phyloP scores from a whole-genome alignment of 352 stramenopile species.

The Pythium periplocum region DNA sequence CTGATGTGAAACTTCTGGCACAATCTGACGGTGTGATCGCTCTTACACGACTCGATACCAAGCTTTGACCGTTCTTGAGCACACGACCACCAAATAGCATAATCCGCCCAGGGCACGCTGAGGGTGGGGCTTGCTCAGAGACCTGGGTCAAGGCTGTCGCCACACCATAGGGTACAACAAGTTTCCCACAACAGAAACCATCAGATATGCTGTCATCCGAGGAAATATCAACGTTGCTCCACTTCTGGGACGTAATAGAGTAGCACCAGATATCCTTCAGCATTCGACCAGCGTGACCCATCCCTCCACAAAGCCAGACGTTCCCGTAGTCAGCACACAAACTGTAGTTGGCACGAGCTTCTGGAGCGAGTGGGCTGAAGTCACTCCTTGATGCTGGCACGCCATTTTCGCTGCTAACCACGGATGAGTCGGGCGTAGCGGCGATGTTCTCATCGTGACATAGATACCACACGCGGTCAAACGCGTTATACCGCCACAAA shows the following conservation, averaged over 20 bases:
- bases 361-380: constrained; percentile 41
- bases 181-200: constrained; percentile 32
- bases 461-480: constrained; percentile 83
- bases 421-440: constrained; percentile 15
- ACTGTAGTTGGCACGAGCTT: constrained; percentile 56
- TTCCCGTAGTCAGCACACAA: constrained; percentile 76
- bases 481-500: constrained; percentile 85
- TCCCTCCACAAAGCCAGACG: constrained; percentile 76
- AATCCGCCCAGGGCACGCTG: constrained; percentile 17
- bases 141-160: constrained; percentile 41
- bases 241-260: constrained; percentile 59
- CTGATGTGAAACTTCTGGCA: constrained; percentile 32
- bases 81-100: constrained; percentile 40
- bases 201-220: constrained; percentile 30
- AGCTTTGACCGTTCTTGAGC: constrained; percentile 19
- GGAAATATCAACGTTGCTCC: constrained; percentile 49
- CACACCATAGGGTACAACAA: constrained; percentile 41
- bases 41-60: constrained; percentile 22
- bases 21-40: constrained; percentile 27
- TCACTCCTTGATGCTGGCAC: constrained; percentile 20
- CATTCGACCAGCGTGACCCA: constrained; percentile 32
- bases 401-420: constrained; percentile 1
- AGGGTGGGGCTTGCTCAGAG: constrained; percentile 24
- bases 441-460: constrained; percentile 79
- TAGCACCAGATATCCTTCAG: constrained; percentile 80